Percentiles rank a stretch among this genome's conserved stretches.
Evolutionary conservation across 371 early-diverging fungal genomes (phyloP).

Genomic region (Lichtheimia ramosa): DNA sequence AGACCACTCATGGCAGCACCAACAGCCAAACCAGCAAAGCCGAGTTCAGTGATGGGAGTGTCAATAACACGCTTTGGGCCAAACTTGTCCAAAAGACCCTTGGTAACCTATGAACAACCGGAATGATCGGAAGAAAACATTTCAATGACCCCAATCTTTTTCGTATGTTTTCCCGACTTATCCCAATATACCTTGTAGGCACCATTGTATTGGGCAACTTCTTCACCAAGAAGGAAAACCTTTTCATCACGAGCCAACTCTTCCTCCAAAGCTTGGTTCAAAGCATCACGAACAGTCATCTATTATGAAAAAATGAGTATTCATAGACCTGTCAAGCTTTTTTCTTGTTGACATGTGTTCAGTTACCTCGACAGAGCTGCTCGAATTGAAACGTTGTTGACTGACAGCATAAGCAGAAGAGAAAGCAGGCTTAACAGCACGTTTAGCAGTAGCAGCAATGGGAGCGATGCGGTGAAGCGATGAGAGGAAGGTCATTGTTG

Average conservation of each 20-base stretch:
- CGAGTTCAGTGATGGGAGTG: constrained; percentile 99
- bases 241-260: constrained; percentile 93
- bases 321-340: background rate
- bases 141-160: constrained; percentile 43
- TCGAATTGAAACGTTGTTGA: constrained; percentile 49
- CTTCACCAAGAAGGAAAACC: constrained; percentile 98
- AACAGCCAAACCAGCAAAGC: constrained; percentile 98
- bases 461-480: constrained; percentile 48
- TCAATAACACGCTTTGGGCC: constrained; percentile 97
- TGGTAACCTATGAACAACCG: constrained; percentile 77
- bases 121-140: constrained; percentile 4
- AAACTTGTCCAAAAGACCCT: constrained; percentile 97
- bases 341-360: constrained; percentile 11
- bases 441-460: constrained; percentile 29
- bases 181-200: constrained; percentile 92
- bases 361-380: constrained; percentile 35
- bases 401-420: constrained; percentile 22
- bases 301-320: constrained; percentile 17
- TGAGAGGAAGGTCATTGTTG: constrained; percentile 44
- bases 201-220: constrained; percentile 98
- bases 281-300: constrained; percentile 98
- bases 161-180: constrained; percentile 42
- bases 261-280: constrained; percentile 98
- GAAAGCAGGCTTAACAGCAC: constrained; percentile 36
- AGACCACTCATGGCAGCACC: constrained; percentile 96